phyloP scores from a whole-genome alignment of 305 asterid genomes.

The Caryopteris hybrid region DNA sequence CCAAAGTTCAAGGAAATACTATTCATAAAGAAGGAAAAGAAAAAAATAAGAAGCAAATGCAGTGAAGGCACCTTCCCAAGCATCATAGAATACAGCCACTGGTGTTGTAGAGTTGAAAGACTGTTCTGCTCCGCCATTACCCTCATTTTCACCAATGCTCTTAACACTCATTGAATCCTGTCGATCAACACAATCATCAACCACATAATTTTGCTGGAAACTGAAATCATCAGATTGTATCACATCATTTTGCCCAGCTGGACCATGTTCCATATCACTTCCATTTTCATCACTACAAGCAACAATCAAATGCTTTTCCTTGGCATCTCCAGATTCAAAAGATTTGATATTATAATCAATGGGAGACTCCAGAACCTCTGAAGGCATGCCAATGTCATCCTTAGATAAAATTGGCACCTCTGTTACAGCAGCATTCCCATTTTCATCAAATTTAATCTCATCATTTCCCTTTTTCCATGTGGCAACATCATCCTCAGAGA shows the following conservation, averaged over 20 bases:
- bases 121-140: constrained; percentile 41
- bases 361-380: constrained; percentile 19
- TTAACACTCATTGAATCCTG: constrained; percentile 52
- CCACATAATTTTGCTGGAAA: constrained; percentile 38
- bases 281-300: constrained; percentile 17
- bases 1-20: neutral
- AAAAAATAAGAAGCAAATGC: neutral
- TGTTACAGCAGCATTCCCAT: constrained; percentile 25
- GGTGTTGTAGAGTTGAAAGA: constrained; percentile 48
- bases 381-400: constrained; percentile 29
- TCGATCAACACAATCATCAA: constrained; percentile 57
- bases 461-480: constrained; percentile 22
- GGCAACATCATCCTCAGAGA: constrained; percentile 68
- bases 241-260: constrained; percentile 30
- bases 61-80: constrained; percentile 85
- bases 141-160: constrained; percentile 62
- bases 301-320: constrained; percentile 30
- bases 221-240: constrained; percentile 27
- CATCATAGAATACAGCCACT: constrained; percentile 80
- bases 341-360: constrained; percentile 18
- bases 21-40: neutral
- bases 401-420: constrained; percentile 19
- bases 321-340: constrained; percentile 18
- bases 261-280: constrained; percentile 23
- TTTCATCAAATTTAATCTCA: constrained; percentile 37